Base-by-base conservation (phyloP, 768 basidiomycete species). In the Mycena vulgaris region DNA sequence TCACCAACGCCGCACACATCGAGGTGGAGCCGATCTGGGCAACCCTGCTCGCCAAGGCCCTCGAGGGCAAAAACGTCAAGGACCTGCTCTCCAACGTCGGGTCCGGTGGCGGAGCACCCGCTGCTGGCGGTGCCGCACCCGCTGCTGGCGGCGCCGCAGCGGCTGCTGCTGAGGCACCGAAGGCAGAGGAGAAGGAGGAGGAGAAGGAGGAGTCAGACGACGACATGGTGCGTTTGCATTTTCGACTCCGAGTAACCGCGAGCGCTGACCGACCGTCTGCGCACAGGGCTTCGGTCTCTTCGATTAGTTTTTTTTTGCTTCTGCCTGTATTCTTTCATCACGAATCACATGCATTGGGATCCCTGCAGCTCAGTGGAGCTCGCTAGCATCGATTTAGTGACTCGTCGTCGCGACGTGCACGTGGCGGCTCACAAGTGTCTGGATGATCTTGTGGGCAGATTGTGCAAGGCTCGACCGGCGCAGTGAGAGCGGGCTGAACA, bases 11-110 rank as follows among this genome's bases (percentile, higher is more conserved):
- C 63, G 98, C 97, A 62, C 84, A 85, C 66, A 86, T 95, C 72
- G 96, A 98, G 28, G 78, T 98, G 69, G 98, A 99, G 84, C 89
- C 97, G 66, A 99, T 99, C 87, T 99, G 98, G 98, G 96, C 96
- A 67, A 84, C 93, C 17, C 93, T 99, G 77, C 95, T 99, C 79
- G 94, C 97, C 71, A 99, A 98, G 83, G 97, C 98, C 39, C 92
- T 99, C 62, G 96, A 97, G 84, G 97, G 97, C 78, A 98, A 97
- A 89, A 91, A 99, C 86, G 90, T 99, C 78, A 98, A 95, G 85
- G 96, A 97, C 51, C 88, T 99, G 61, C 89, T 99, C 74, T 93
- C 94, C 71, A 97, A 95, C 87, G 96, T 99, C 72, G 97, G 97
- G 72, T 87, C 95, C 64, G 96, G 97, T 70, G 96, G 95, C 71